Base-by-base conservation (phyloP, 2,329 filamentous ascomycete species). In the Metarhizium sp. region DNA sequence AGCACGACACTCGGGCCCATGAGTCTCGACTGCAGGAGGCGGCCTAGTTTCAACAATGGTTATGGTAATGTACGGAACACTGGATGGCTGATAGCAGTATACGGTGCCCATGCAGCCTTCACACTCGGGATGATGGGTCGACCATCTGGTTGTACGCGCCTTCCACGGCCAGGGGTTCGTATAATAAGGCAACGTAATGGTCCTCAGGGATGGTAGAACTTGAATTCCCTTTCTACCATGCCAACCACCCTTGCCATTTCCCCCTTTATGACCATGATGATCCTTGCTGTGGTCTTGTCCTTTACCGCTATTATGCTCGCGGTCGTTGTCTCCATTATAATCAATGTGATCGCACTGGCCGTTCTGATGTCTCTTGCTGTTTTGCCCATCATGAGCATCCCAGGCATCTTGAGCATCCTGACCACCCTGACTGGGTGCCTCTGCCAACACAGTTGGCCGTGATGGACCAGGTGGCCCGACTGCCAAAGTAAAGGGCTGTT, bases 141-240 rank as follows among this genome's bases (percentile, higher is more conserved):
- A 54, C 45, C 20, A 54, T 16, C 46, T 50, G 5, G 52, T 50
- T n/a, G 46, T 54, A 18, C 50, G 45, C 18, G 20, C 36, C 34
- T 50, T 34, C 52, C 52, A 54, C 11, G 52, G 52, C 52, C 45
- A 54, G n/a, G 46, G 52, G n/a, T 54, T 34, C 13, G 52, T 50
- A 6, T 50, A 20, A 29, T 54, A 54, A 1, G 46, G 45, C 46
- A 54, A 14, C 2, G 52, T 54, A 42, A 54, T 49, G 6, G 52
- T 54, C 34, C 52, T 48, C 11, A 46, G 43, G 14, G 52, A 47
- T 16, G 52, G 52, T 20, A 38, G 20, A 11, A 34, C 32, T 11
- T 34, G 6, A 8, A 34, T 34, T 3, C 1, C 10, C 7, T 34
- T 7, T 34, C 32, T 7, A 34, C 10, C 7, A 34, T 11, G 32